Evolutionary conservation across 106 monocot genomes (phyloP), one percentile per base, ranked within the genome.

Genomic region (Agapanthus africanus): DNA sequence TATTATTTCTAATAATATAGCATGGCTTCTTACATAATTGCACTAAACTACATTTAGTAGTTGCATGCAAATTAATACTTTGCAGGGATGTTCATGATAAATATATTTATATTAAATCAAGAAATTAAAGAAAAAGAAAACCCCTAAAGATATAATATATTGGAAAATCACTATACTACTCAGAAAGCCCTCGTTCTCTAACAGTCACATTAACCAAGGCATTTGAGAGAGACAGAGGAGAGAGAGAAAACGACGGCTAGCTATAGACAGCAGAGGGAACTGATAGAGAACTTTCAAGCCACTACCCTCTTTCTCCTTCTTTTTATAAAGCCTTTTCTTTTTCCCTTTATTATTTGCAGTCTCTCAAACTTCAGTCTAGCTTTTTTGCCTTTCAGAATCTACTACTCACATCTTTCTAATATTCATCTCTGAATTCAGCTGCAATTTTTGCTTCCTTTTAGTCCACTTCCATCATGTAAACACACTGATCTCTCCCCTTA

Each of bases 241-340:
- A 76, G 36, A 59, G 64, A 79, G 72, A 73, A 75, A 75, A 66
- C 67, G 54, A 75, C 75, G 75, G 75, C 75, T 67, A 54, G 75
- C 75, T 67, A 54, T 28, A 56, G 54, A 14, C 30, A 47, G 61
- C 42, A 59, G 61, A 62, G 54, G 25, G 62, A 70, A 75, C 75
- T 65, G 80, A 70, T 56, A 72, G 74, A 73, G 71, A 77, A 40
- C 68, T 71, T 76, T 86, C 63, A 79, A 81, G 59, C 54, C 71
- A 66, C 71, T 73, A 77, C 27, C 66, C 47, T 77, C 39, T 72
- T 32, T 64, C 28, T 38, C 15, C 38, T 39, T 22, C 56, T 56
- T 56, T 22, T 25, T 22, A 25, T 56, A 25, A 22, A 56, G 9
- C 19, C 56, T 69, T 42, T 35, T 63, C 73, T 46, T 37, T 52